phyloP scores from a whole-genome alignment of 345 rosid genomes.

The Lenwebbia sp. region DNA sequence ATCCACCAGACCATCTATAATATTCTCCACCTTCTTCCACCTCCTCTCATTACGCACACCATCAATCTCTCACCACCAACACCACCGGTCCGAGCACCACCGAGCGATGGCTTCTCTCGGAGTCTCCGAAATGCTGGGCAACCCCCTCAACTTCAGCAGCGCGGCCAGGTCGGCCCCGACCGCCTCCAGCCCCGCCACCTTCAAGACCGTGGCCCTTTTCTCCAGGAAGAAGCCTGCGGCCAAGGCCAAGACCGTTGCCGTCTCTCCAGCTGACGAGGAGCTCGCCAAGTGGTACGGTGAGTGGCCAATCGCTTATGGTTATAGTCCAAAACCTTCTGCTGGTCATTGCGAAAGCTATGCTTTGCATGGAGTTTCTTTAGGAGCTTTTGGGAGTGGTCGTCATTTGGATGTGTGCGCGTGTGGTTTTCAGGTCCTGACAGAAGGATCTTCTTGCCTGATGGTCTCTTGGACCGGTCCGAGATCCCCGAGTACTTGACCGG shows the following conservation, averaged over 20 bases:
- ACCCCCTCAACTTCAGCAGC: slow-evolving; percentile 50
- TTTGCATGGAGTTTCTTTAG: background rate
- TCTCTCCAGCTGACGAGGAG: slow-evolving; percentile 50
- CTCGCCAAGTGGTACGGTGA: slow-evolving; percentile 99
- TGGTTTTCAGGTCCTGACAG: slow-evolving; percentile 74
- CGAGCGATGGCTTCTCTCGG: slow-evolving; percentile 50
- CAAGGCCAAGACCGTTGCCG: slow-evolving; percentile 39
- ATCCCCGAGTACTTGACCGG: slow-evolving; percentile 93
- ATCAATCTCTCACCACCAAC: background rate
- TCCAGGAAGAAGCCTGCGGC: slow-evolving; percentile 64
- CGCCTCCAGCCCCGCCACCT: slow-evolving; percentile 43
- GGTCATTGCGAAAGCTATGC: background rate
- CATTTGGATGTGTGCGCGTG: background rate
- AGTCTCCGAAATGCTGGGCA: slow-evolving; percentile 75
- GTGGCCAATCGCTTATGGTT: slow-evolving; percentile 3
- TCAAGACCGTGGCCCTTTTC: slow-evolving; percentile 80
- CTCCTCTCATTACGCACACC: background rate
- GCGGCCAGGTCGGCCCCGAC: slow-evolving; percentile 41
- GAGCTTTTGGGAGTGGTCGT: background rate
- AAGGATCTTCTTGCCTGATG: slow-evolving; percentile 92
- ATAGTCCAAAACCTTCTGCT: background rate
- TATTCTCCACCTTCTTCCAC: slow-evolving; percentile 10
- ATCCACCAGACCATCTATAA: slow-evolving; percentile 58
- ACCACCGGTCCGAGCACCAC: background rate
- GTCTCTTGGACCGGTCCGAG: slow-evolving; percentile 89